Evolutionary conservation across 805 yeast species (phyloP).

Genomic region (Candida mattraensis): DNA sequence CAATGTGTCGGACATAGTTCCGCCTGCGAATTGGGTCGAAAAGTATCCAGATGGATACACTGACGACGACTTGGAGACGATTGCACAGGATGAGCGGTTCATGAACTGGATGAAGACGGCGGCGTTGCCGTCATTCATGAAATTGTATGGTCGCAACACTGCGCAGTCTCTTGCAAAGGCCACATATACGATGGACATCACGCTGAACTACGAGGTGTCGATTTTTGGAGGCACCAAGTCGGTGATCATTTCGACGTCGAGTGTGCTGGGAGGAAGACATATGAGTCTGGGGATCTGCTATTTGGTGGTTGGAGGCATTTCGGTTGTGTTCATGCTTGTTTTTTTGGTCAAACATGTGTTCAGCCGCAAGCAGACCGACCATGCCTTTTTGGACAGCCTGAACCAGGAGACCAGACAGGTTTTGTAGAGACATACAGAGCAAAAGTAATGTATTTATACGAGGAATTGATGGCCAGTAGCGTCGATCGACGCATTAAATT

Average conservation of each 20-base stretch:
- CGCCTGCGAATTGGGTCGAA: constrained; percentile 90
- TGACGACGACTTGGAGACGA: constrained; percentile 73
- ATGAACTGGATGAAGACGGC: constrained; percentile 99
- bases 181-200: constrained; percentile 65
- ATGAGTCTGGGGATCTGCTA: constrained; percentile 82
- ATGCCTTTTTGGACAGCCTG: constrained; percentile 30
- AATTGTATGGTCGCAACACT: constrained; percentile 75
- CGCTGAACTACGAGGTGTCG: constrained; percentile 76
- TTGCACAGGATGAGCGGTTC: constrained; percentile 75
- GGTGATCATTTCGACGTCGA: constrained; percentile 75
- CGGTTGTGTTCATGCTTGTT: constrained; percentile 66
- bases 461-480: constrained; percentile 4
- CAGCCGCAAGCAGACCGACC: constrained; percentile 35
- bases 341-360: constrained; percentile 81
- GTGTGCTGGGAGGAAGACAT: constrained; percentile 87
- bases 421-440: constrained; percentile 9
- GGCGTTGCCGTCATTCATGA: constrained; percentile 85
- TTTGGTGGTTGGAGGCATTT: constrained; percentile 76
- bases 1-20: constrained; percentile 68
- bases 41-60: constrained; percentile 86
- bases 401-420: constrained; percentile 21
- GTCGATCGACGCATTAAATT: constrained; percentile 1
- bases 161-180: constrained; percentile 58
- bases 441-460: constrained; percentile 1
- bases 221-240: constrained; percentile 89